phyloP scores from a whole-genome alignment of 2,329 filamentous ascomycete species.

The Diaporthe australafricana region DNA sequence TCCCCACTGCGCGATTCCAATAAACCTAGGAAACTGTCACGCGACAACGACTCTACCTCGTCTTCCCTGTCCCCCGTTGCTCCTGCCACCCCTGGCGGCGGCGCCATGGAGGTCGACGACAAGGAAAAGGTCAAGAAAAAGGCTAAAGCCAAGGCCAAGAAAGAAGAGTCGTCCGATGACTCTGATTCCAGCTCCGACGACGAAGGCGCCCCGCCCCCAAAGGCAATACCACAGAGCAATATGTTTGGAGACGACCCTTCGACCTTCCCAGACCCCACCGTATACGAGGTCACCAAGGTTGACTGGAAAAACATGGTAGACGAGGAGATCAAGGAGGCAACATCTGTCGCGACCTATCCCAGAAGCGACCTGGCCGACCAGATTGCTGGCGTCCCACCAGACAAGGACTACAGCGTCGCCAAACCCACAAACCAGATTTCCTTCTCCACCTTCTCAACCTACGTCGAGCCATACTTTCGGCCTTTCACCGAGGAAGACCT shows the following conservation, averaged over 20 bases:
- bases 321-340: constrained; percentile 88
- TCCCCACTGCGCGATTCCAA: constrained; percentile 63
- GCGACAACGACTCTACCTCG: constrained; percentile 66
- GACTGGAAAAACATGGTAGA: constrained; percentile 78
- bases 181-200: constrained; percentile 67
- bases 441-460: constrained; percentile 91
- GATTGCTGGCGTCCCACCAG: constrained; percentile 89
- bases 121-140: constrained; percentile 51
- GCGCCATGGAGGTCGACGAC: constrained; percentile 70
- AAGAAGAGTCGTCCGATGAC: constrained; percentile 50
- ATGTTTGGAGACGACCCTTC: constrained; percentile 94
- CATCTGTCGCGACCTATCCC: constrained; percentile 87
- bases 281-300: constrained; percentile 90
- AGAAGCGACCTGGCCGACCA: constrained; percentile 82
- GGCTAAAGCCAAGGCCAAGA: constrained; percentile 52
- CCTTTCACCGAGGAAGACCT: constrained; percentile 93
- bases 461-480: constrained; percentile 91
- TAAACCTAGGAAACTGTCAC: constrained; percentile 63
- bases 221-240: constrained; percentile 80
- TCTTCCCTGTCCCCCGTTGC: constrained; percentile 70
- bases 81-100: constrained; percentile 62
- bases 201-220: constrained; percentile 69
- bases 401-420: constrained; percentile 94
- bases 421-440: constrained; percentile 96
- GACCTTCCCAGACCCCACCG: constrained; percentile 89